Conservation (phyloP, 495 filamentous ascomycete genomes). For the Lasiosphaeria ovina region DNA sequence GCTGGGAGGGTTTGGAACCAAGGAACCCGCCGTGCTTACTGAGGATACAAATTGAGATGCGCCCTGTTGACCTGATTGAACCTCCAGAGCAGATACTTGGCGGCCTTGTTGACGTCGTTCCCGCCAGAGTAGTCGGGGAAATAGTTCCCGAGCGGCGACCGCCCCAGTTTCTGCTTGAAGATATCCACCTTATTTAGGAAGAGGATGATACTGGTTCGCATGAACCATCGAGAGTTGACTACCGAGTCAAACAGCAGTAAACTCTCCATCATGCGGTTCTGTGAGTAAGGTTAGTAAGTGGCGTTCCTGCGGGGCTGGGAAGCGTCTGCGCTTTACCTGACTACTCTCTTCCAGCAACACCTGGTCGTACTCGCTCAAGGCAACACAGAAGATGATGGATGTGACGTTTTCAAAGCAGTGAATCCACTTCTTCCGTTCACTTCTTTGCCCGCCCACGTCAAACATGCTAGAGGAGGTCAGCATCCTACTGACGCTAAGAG, state of each 20-base stretch:
- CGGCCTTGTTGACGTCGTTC: slow-evolving; percentile 94
- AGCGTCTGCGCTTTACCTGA: slow-evolving; percentile 58
- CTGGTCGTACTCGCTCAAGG: slow-evolving; percentile 97
- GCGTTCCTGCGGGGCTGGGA: background rate
- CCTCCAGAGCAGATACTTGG: slow-evolving; percentile 96
- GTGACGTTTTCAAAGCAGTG: slow-evolving; percentile 99
- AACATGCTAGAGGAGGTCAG: slow-evolving; percentile 74
- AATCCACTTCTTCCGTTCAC: slow-evolving; percentile 99
- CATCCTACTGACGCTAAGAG: slow-evolving; percentile 11
- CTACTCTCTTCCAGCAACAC: slow-evolving; percentile 94
- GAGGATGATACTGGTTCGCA: slow-evolving; percentile 96
- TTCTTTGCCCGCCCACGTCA: slow-evolving; percentile 94
- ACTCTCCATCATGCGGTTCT: slow-evolving; percentile 99
- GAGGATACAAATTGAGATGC: slow-evolving; percentile 93
- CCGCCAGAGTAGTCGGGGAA: slow-evolving; percentile 98
- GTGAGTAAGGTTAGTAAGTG: slow-evolving; percentile 22
- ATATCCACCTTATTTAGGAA: slow-evolving; percentile 99
- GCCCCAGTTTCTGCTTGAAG: slow-evolving; percentile 88
- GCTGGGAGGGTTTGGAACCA: slow-evolving; percentile 1
- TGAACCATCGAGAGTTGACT: slow-evolving; percentile 98
- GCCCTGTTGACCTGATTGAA: slow-evolving; percentile 98
- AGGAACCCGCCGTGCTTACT: slow-evolving; percentile 60
- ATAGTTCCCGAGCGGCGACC: slow-evolving; percentile 86
- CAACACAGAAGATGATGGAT: slow-evolving; percentile 99
- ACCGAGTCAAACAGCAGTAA: slow-evolving; percentile 97